These are phyloP conservation scores for Tylopilus felleus DNA, from an alignment of 768 basidiomycete genomes.

Conservation along the genomic window DNA sequence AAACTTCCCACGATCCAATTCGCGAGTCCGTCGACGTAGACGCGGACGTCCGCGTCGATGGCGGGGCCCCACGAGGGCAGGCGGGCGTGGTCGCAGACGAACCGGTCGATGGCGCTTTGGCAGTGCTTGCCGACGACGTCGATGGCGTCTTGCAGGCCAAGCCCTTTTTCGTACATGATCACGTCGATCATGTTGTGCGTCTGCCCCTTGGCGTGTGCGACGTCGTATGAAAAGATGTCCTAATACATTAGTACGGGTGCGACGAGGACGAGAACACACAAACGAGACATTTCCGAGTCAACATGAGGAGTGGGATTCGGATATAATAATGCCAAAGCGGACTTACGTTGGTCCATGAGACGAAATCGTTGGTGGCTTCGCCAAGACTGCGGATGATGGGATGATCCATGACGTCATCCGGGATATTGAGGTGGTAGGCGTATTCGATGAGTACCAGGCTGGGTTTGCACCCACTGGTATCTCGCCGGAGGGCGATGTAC, in stretches of 20 bases:
- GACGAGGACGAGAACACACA: not conserved
- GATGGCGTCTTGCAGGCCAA: slow-evolving; percentile 70
- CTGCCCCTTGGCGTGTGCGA: slow-evolving; percentile 77
- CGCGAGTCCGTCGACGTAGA: slow-evolving; percentile 68
- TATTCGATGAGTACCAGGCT: slow-evolving; percentile 83
- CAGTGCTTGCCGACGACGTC: slow-evolving; percentile 76
- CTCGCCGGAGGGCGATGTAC: slow-evolving; percentile 73
- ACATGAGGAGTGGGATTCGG: not conserved
- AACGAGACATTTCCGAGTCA: too few relatives aligned
- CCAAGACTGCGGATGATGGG: slow-evolving; percentile 64
- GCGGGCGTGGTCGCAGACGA: slow-evolving; percentile 40
- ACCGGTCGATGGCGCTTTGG: slow-evolving; percentile 68
- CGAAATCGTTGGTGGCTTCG: slow-evolving; percentile 77
- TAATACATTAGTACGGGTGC: slow-evolving; percentile 24
- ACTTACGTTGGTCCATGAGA: slow-evolving; percentile 84
- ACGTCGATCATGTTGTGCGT: slow-evolving; percentile 84
- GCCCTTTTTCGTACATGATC: slow-evolving; percentile 67
- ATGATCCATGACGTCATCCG: slow-evolving; percentile 79
- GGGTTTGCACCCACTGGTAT: slow-evolving; percentile 81
- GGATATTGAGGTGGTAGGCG: slow-evolving; percentile 72
- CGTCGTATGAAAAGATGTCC: slow-evolving; percentile 86
- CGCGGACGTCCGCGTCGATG: slow-evolving; percentile 58
- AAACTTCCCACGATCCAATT: slow-evolving; percentile 75
- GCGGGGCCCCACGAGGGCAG: slow-evolving; percentile 71
- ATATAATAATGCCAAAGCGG: not conserved